Base-by-base conservation (phyloP, 371 early-diverging fungal genomes). In the Basidiobolus heterosporus region DNA sequence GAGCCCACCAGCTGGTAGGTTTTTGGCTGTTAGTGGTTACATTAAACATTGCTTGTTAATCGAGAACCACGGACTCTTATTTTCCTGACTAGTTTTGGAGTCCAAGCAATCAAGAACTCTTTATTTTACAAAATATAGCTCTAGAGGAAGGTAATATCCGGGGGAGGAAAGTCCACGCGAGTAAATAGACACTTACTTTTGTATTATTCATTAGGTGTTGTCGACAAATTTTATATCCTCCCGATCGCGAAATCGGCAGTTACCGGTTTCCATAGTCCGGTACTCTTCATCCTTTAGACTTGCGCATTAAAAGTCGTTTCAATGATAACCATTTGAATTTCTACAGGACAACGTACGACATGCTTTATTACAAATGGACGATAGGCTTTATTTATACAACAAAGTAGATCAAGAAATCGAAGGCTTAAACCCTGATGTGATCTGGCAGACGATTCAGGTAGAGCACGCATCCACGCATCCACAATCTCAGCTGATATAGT, bases 361-460 rank as follows among this genome's bases (percentile, higher is more conserved):
- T 38, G 72, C 78, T 16, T 48, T 80, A 19, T 54, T 88, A 36
- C 71, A 81, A 48, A 65, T 67, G 50, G 81, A 85, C 43, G 85
- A 86, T 51, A 64, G 77, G n/a, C 57, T 88, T 3, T 47, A 82
- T 17, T 49, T 86, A 4, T 85, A 83, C 50, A 75, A 73, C 19
- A 69, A 68, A 38, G 79, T 79, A 1, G 75, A 77, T 48, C 68
- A 79, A 19, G 74, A 72, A 40, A 70, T 73, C 2, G 72, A 76
- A 2, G 71, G 78, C 0, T 78, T 76, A 48, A 79, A 80, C 49
- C 71, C 82, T 7, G 85, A 84, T 49, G 68, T 77, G 1, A 70
- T 79, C 44, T 85, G 85, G 84, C 77, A 78, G 16, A 72, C 79
- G 46, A 73, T 85, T 37, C 76, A 75, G 64, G 80, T 82, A 60